A percentile compares a stretch with the other conserved stretches of the same genome.
phyloP scores from a whole-genome alignment of 345 rosid genomes.

The Sisymbrium altissimum region DNA sequence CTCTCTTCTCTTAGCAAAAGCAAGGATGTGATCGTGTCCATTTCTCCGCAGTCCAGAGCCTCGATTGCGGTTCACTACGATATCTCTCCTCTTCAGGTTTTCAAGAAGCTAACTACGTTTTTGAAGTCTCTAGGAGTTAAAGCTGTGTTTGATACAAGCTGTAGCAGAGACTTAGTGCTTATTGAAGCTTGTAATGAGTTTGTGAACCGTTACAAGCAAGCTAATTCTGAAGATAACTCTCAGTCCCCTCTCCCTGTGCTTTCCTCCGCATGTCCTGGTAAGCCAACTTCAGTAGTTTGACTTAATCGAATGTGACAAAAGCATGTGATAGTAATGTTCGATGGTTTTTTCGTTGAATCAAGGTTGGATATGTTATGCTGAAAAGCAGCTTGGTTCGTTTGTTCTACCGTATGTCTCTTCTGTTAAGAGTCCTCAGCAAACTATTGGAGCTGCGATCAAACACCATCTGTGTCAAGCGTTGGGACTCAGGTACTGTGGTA shows the following conservation, averaged over 20 bases:
- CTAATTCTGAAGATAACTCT: slow-evolving; percentile 34
- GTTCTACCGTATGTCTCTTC: slow-evolving; percentile 80
- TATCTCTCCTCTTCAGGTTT: slow-evolving; percentile 67
- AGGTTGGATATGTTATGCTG: slow-evolving; percentile 99
- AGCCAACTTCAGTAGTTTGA: not conserved
- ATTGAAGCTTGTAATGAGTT: slow-evolving; percentile 90
- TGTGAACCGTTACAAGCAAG: slow-evolving; percentile 56
- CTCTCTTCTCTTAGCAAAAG: slow-evolving; percentile 59
- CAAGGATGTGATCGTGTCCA: slow-evolving; percentile 60
- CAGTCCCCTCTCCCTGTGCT: slow-evolving; percentile 65
- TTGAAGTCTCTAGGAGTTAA: slow-evolving; percentile 81
- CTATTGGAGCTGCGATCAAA: slow-evolving; percentile 81
- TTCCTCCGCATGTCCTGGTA: slow-evolving; percentile 95
- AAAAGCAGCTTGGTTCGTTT: slow-evolving; percentile 81
- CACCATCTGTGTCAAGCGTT: slow-evolving; percentile 57
- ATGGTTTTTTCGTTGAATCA: slow-evolving; percentile 9
- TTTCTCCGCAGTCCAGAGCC: slow-evolving; percentile 89
- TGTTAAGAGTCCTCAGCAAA: slow-evolving; percentile 96
- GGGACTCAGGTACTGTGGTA: slow-evolving; percentile 61
- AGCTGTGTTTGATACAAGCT: slow-evolving; percentile 83
- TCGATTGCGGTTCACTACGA: slow-evolving; percentile 76
- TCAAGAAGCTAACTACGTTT: slow-evolving; percentile 75
- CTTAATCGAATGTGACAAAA: not conserved
- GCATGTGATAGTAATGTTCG: not conserved
- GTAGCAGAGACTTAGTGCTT: slow-evolving; percentile 74